Evolutionary conservation across 306 rosid genomes (phyloP).

Genomic region (Leucaena leucocephala): DNA sequence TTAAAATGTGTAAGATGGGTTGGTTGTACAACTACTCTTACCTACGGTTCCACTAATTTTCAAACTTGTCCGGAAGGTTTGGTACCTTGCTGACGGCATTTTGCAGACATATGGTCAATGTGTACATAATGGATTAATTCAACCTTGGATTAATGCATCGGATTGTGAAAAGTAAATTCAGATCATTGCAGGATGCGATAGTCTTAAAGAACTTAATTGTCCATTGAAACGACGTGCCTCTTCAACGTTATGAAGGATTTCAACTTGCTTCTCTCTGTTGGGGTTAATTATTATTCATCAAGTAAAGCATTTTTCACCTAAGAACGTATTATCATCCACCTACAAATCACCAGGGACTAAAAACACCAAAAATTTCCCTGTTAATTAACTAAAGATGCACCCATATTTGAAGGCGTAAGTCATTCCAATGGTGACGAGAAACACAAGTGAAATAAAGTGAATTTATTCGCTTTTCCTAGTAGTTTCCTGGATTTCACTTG

Average conservation of each 20-base stretch:
- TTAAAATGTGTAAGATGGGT: background rate
- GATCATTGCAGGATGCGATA: no score
- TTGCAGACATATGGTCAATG: background rate
- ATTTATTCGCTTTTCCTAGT: background rate
- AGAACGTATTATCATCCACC: background rate
- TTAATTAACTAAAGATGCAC: background rate
- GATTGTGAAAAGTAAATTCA: no score
- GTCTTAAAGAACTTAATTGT: background rate
- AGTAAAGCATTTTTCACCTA: background rate
- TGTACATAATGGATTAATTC: background rate
- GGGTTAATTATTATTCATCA: background rate
- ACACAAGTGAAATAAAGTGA: background rate
- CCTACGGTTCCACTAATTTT: background rate
- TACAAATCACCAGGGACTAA: background rate
- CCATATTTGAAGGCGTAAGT: no score
- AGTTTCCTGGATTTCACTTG: background rate
- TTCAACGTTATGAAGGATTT: background rate
- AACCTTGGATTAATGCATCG: background rate
- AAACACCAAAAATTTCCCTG: background rate
- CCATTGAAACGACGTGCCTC: background rate
- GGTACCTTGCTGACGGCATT: background rate
- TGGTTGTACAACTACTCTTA: background rate
- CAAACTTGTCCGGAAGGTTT: background rate
- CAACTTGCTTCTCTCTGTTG: background rate
- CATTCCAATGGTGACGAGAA: no score